Percentiles rank a stretch among this genome's conserved stretches.
phyloP scores from a whole-genome alignment of 208 protist genomes.

The Crithidia mellificae region DNA sequence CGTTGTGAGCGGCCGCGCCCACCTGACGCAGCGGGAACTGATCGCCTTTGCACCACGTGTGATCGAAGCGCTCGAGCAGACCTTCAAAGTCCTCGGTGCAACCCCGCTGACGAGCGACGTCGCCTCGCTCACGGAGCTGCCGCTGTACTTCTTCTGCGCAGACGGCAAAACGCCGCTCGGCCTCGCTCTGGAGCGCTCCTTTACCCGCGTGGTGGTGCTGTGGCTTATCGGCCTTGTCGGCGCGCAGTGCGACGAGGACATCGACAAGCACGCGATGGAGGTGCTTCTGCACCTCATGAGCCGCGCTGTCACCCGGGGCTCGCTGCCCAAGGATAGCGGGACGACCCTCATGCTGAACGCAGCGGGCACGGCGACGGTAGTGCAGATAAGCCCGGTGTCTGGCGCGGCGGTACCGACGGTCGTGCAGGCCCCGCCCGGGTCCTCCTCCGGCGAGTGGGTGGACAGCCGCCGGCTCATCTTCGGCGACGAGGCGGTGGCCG shows the following conservation, averaged over 20 bases:
- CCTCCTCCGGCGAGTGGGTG: slow-evolving; percentile 9
- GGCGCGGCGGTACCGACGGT: slow-evolving; percentile 13
- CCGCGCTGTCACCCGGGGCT: slow-evolving; percentile 35
- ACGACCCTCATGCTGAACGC: slow-evolving; percentile 22
- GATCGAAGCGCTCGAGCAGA: slow-evolving; percentile 51
- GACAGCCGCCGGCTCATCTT: slow-evolving; percentile 4
- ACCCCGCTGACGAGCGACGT: slow-evolving; percentile 59
- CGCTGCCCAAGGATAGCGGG: slow-evolving; percentile 41
- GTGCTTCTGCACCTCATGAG: slow-evolving; percentile 59
- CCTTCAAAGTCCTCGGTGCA: slow-evolving; percentile 53
- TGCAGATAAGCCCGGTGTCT: slow-evolving; percentile 19
- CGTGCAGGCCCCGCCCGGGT: background rate
- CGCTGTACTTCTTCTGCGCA: slow-evolving; percentile 44
- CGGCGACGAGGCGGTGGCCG: background rate
- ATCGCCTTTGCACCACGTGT: slow-evolving; percentile 37
- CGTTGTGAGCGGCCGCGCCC: slow-evolving; percentile 11
- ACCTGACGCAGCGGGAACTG: slow-evolving; percentile 39
- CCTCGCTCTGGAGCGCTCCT: slow-evolving; percentile 34
- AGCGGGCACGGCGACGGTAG: slow-evolving; percentile 12
- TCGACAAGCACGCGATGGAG: slow-evolving; percentile 60
- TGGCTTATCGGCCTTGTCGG: slow-evolving; percentile 57
- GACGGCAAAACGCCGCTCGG: slow-evolving; percentile 20
- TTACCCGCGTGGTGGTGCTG: slow-evolving; percentile 51
- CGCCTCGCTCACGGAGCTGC: slow-evolving; percentile 62
- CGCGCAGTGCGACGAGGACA: slow-evolving; percentile 65